phyloP scores from a whole-genome alignment of 257 asterid species.

The Verbena officinalis region DNA sequence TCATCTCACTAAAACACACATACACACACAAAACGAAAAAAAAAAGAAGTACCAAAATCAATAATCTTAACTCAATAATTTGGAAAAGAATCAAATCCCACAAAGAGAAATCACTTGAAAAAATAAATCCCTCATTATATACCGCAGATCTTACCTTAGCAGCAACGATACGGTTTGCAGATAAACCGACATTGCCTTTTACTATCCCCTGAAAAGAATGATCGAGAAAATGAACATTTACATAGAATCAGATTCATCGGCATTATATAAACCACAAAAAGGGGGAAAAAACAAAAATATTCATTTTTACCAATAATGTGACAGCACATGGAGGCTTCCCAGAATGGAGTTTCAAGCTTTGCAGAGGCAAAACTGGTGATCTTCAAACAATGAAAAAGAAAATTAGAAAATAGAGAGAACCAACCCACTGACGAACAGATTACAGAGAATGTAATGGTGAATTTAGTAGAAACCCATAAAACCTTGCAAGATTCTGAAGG shows the following conservation, averaged over 20 bases:
- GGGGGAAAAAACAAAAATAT: not conserved
- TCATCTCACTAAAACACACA: not conserved
- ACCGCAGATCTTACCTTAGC: conserved; percentile 42
- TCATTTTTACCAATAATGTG: conserved; percentile 48
- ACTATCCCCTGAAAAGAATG: conserved; percentile 43
- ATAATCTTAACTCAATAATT: not conserved
- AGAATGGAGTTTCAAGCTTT: conserved; percentile 41
- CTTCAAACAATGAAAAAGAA: conserved; percentile 44
- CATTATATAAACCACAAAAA: conserved; percentile 4
- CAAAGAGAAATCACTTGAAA: not conserved
- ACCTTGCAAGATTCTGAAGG: conserved; percentile 84
- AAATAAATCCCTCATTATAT: not conserved
- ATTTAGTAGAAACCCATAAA: not conserved
- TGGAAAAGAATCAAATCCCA: conserved; percentile 1
- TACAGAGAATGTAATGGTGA: conserved; percentile 16
- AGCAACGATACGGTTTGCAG: conserved; percentile 28
- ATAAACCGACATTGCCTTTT: conserved; percentile 25
- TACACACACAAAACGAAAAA: not conserved
- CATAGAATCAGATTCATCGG: conserved; percentile 16
- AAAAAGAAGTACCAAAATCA: not conserved
- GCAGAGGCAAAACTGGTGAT: conserved; percentile 63
- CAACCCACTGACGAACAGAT: conserved; percentile 22
- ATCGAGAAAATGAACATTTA: not conserved
- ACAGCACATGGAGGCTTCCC: conserved; percentile 41
- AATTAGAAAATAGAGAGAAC: not conserved